Base-by-base conservation (phyloP, 306 rosid genomes). In the Clitoria ternatea region DNA sequence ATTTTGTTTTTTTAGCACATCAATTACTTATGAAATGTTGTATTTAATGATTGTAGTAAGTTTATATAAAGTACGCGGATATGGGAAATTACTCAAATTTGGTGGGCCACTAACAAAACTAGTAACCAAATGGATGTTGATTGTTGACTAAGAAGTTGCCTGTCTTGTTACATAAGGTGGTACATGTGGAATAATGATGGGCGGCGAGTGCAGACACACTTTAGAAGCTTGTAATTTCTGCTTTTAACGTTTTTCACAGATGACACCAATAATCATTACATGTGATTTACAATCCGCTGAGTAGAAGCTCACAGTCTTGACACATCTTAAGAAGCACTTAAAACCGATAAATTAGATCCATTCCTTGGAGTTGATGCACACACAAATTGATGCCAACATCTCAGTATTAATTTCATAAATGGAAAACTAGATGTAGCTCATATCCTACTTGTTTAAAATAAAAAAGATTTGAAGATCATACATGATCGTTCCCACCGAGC, bases 401-500 rank as follows among this genome's bases (percentile, higher is more conserved):
- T 64, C 64, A 59, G 43, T 43, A 53, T n/a, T 37, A 26, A 29
- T 43, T 61, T 52, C 45, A 62, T 24, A 44, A 52, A 69, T 70
- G 50, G 29, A 73, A 4, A 4, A 7, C 19, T 36, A 52, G 22
- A 33, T 36, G 26, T n/a, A 59, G 22, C 47, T 4, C 17, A 32
- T 43, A 61, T 24, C 45, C 44, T 72, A 30, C 74, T 33, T 23
- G 60, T 27, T 61, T 15, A 37, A 29, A 59, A 29, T 7, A 63
- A 14, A 66, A 13, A 63, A 54, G 26, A 60, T 68, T 15, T n/a
- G 45, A 62, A 66, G 69, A 67, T 39, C 95, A 78, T 87, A 94
- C 97, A 55, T 89, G 98, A 82, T 89, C 96, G 32, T 79, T 89
- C 97, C 98, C 98, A 94, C 26, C 97, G 94, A 48, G 98, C 86